Base-by-base conservation (phyloP, 1,139 yeast species). In the Diutina siamensis region DNA sequence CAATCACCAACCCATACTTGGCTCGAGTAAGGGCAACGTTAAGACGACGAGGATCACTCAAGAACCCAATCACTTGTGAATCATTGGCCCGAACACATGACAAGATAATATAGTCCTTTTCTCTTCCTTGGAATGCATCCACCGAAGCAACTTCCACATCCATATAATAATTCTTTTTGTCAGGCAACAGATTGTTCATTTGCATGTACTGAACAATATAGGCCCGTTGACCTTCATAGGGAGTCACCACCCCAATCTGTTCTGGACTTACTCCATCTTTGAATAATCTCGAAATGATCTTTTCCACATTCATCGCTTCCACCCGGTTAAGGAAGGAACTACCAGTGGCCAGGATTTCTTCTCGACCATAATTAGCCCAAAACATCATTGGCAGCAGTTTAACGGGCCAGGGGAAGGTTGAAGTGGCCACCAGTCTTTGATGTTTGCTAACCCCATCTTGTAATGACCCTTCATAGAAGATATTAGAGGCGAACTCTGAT, bases 91-190 rank as follows among this genome's bases (percentile, higher is more conserved):
- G 76, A 44, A 88, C 97, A 71, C 97, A 88, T 28, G 95, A 83
- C 48, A 89, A 63, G 46, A 89, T 84, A 50, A 89, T 86, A 56
- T 78, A 87, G 58, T 89, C 95, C 62, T 89, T 89, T 61, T 89
- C 97, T 52, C 97, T 77, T 44, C 97, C 97, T 65, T 89, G 97
- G 72, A 89, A 89, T 1, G 96, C 95, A 65, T 89, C 97, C 34
- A 89, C 96, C 42, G 94, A 83, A 15, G 94, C 87, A 27, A 89
- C 89, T 63, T 89, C 97, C 44, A 89, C 84, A 45, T 76, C 79
- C 46, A 72, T 62, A 59, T 87, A 87, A 44, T 78, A 64, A 2
- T 80, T 82, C 53, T 77, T 78, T 44, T 53, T 57, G 47, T 78
- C 83, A 25, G 69, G 62, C 58, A 83, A 59, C 1, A 86, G 67